A percentile compares a stretch with the other conserved stretches of the same genome.
Evolutionary conservation across 2,329 filamentous ascomycete species (phyloP).

Genomic region (Fusarium sp.): DNA sequence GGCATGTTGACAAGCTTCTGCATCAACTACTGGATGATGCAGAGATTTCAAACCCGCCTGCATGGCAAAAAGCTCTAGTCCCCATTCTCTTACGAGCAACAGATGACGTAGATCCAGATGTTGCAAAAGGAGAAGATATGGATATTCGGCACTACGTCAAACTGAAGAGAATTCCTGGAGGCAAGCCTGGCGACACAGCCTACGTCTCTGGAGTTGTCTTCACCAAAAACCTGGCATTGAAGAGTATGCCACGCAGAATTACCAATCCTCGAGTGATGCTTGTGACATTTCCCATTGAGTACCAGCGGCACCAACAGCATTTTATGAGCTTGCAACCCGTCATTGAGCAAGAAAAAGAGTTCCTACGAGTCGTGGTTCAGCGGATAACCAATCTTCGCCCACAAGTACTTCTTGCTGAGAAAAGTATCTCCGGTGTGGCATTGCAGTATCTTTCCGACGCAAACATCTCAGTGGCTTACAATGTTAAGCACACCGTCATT

Average conservation of each 20-base stretch:
- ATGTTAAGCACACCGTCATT: slow-evolving; percentile 95
- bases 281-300: slow-evolving; percentile 95
- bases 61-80: slow-evolving; percentile 90
- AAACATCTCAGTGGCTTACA: slow-evolving; percentile 92
- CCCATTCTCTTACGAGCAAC: slow-evolving; percentile 92
- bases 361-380: slow-evolving; percentile 88
- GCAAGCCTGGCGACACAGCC: slow-evolving; percentile 88
- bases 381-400: slow-evolving; percentile 88
- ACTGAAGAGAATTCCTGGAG: slow-evolving; percentile 93
- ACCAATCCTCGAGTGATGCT: slow-evolving; percentile 87
- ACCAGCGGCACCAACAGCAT: slow-evolving; percentile 85
- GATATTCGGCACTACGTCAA: slow-evolving; percentile 98
- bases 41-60: slow-evolving; percentile 74
- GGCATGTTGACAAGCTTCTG: slow-evolving; percentile 87
- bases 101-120: slow-evolving; percentile 93
- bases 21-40: slow-evolving; percentile 84
- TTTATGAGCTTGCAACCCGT: slow-evolving; percentile 99
- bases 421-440: slow-evolving; percentile 90
- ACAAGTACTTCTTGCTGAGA: slow-evolving; percentile 89
- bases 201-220: slow-evolving; percentile 98
- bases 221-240: slow-evolving; percentile 94
- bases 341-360: slow-evolving; percentile 96
- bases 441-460: slow-evolving; percentile 88
- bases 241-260: slow-evolving; percentile 93
- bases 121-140: slow-evolving; percentile 91